Conservation (phyloP, 768 basidiomycete species). For the Chalciporus chontae region DNA sequence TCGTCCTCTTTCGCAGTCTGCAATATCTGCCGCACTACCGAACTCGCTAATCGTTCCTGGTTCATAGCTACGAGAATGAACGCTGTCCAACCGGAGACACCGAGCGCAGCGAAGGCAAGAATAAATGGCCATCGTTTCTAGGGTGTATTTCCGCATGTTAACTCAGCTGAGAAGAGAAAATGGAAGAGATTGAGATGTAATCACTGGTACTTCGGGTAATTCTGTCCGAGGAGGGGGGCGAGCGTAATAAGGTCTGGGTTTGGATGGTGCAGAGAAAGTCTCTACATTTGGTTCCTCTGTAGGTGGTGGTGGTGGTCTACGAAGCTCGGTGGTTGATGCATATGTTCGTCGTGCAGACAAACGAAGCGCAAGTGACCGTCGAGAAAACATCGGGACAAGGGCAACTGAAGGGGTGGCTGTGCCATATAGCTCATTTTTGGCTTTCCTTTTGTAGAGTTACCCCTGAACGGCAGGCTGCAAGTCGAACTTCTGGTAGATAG, state of each 20-base stretch:
- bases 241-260: conserved; percentile 42
- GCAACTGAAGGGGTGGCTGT: conserved; percentile 9
- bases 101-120: conserved; percentile 46
- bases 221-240: conserved; percentile 38
- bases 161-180: not conserved
- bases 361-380: conserved; percentile 8
- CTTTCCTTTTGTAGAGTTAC: not conserved
- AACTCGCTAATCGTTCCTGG: conserved; percentile 74
- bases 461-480: not conserved
- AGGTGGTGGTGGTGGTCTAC: conserved; percentile 27
- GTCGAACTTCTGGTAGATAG: no score
- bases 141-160: not conserved
- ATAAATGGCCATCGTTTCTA: conserved; percentile 56
- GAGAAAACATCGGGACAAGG: conserved; percentile 17
- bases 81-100: conserved; percentile 59
- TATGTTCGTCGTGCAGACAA: conserved; percentile 11
- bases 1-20: conserved; percentile 52
- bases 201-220: conserved; percentile 42
- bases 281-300: conserved; percentile 29
- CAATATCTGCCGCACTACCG: conserved; percentile 66
- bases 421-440: not conserved
- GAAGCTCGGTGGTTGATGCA: conserved; percentile 21
- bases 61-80: conserved; percentile 73
- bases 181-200: not conserved
- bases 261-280: conserved; percentile 43